phyloP scores from a whole-genome alignment of 2,329 filamentous ascomycete species.

The Pseudogymnoascus sp. region DNA sequence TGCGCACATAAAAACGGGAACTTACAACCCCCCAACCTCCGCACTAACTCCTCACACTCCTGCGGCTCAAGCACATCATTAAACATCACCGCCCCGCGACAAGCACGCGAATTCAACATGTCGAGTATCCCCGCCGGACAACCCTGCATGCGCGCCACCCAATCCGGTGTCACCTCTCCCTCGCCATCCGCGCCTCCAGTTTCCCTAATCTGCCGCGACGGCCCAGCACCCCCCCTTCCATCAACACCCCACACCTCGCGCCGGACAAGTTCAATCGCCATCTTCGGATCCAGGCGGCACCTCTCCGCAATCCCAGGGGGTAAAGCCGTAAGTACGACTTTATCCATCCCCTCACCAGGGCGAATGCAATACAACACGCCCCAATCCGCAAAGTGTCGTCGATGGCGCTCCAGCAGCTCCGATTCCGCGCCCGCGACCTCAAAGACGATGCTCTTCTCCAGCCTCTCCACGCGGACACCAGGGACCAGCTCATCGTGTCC shows the following conservation, averaged over 20 bases:
- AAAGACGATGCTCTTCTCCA: conserved; percentile 53
- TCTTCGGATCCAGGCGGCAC: conserved; percentile 60
- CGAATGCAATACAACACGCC: conserved; percentile 49
- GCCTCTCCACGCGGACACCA: conserved; percentile 27
- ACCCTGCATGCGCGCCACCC: conserved; percentile 54
- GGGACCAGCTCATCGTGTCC: conserved; percentile 2
- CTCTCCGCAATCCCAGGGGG: conserved; percentile 68
- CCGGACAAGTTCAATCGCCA: conserved; percentile 67
- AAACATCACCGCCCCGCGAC: conserved; percentile 78
- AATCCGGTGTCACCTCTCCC: conserved; percentile 26
- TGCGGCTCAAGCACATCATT: conserved; percentile 66
- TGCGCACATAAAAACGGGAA: conserved; percentile 83
- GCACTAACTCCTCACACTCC: conserved; percentile 52
- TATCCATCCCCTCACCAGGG: neutral
- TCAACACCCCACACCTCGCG: conserved; percentile 59
- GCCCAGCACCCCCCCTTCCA: conserved; percentile 9
- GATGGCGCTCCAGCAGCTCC: conserved; percentile 45
- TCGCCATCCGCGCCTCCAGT: neutral
- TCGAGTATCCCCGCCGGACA: conserved; percentile 72
- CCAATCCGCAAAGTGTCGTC: conserved; percentile 58
- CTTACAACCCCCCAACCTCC: conserved; percentile 48
- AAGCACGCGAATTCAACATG: conserved; percentile 66
- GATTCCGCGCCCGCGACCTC: conserved; percentile 54
- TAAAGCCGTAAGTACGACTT: conserved; percentile 44
- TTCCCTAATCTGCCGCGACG: neutral